Evolutionary conservation across 495 filamentous ascomycete genomes (phyloP), one percentile per base, ranked within the genome.

Genomic region (Xylaria intraflava): DNA sequence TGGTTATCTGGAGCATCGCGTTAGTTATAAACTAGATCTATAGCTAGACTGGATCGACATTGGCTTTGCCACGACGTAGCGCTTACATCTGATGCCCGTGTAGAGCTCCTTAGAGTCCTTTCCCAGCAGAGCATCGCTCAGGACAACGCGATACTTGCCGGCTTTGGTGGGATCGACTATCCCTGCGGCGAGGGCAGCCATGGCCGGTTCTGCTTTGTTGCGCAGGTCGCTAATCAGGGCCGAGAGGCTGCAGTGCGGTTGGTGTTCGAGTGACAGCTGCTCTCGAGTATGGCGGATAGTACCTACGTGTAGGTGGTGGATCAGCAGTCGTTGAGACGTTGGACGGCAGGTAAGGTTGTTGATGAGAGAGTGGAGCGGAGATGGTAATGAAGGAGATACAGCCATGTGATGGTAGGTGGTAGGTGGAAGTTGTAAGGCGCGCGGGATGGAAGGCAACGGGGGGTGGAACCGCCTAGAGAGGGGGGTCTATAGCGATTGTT

Each of bases 71-170:
- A 7, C 11, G 24, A 14, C 31, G 49, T 20, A 35, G 11, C 4
- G 51, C 75, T 56, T 74, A 80, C 78, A 80, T 60, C 73, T 66
- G 8, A 82, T 61, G 46, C 72, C 76, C 1, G 76, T 80, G 49
- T 72, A 78, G 22, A 75, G 57, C 46, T 80, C 78, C 51, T 78
- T 78, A 6, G 75, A 62, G 2, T 72, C 45, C 55, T 79, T 80
- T 10, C 77, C 76, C 39, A 78, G 65, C 31, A 82, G 58, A 2
- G 72, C 74, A 61, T 80, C 77, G 62, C 78, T 79, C 43, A 82
- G 64, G 14, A 82, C 71, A 31, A 82, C 69, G 35, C 76, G 78
- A 54, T 79, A 80, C 58, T 75, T 74, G 51, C 70, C 78, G 29
- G 66, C 60, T 61, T 75, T 77, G n/a, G 72, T 76, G 43, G 72